phyloP scores from a whole-genome alignment of 495 filamentous ascomycete species.

The Terfezia claveryi region DNA sequence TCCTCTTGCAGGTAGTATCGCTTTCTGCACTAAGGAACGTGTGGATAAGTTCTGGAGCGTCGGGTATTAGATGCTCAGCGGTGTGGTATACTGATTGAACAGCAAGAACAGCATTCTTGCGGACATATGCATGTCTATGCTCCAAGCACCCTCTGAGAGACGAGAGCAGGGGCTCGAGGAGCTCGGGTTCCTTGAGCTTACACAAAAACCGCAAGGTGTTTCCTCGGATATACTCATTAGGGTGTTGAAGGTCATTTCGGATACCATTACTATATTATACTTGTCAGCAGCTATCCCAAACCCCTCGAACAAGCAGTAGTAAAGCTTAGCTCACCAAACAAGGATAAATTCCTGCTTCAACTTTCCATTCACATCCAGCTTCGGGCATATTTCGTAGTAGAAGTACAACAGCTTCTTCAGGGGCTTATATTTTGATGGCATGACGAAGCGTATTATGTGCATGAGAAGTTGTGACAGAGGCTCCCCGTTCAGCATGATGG shows the following conservation, averaged over 20 bases:
- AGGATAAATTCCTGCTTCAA: constrained; percentile 98
- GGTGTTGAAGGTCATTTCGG: constrained; percentile 85
- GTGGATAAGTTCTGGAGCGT: constrained; percentile 80
- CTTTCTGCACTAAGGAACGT: constrained; percentile 79
- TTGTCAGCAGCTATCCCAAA: not conserved
- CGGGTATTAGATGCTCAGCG: constrained; percentile 78
- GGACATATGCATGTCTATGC: constrained; percentile 89
- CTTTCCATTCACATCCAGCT: constrained; percentile 75
- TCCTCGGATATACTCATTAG: constrained; percentile 94
- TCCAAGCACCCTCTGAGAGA: constrained; percentile 80
- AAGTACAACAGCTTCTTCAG: constrained; percentile 97
- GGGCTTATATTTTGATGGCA: constrained; percentile 91
- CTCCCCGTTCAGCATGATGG: constrained; percentile 94
- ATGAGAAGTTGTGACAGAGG: constrained; percentile 88
- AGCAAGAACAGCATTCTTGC: constrained; percentile 93
- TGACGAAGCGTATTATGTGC: constrained; percentile 99
- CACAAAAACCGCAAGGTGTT: constrained; percentile 91
- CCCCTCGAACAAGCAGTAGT: not conserved
- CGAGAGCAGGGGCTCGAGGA: constrained; percentile 85
- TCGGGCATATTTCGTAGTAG: constrained; percentile 98
- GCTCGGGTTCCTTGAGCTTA: constrained; percentile 88
- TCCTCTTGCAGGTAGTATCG: constrained; percentile 92
- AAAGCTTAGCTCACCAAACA: constrained; percentile 52
- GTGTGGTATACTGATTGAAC: constrained; percentile 83
- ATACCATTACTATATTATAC: constrained; percentile 61